These are phyloP conservation scores for Pichia sp. DNA, from an alignment of 1,139 yeast genomes.

Conservation along the genomic window DNA sequence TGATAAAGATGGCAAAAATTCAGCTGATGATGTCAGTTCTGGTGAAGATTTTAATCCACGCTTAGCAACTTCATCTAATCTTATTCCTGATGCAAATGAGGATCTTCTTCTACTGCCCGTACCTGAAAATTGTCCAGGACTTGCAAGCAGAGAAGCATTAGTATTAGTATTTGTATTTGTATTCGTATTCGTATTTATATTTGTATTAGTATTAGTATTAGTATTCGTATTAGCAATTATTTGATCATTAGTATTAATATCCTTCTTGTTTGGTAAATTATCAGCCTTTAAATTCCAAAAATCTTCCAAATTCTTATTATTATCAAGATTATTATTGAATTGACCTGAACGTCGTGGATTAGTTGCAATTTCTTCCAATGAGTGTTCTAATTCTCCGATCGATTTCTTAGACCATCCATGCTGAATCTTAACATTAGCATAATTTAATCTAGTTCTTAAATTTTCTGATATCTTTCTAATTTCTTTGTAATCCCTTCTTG, in stretches of 20 bases:
- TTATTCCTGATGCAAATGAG: conserved; percentile 14
- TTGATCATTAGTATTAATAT: background rate
- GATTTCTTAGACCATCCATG: conserved; percentile 31
- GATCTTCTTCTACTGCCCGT: conserved; percentile 9
- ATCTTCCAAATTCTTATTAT: conserved; percentile 19
- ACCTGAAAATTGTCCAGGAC: conserved; percentile 5
- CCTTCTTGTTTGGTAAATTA: conserved; percentile 18
- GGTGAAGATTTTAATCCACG: conserved; percentile 15
- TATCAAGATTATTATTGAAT: conserved; percentile 3
- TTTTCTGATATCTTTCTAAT: conserved; percentile 31
- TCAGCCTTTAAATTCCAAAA: conserved; percentile 27
- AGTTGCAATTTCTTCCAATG: conserved; percentile 22
- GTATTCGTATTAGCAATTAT: background rate
- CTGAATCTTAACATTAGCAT: conserved; percentile 31
- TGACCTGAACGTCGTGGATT: conserved; percentile 16
- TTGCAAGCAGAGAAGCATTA: conserved; percentile 2
- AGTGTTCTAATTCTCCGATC: conserved; percentile 28
- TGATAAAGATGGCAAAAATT: background rate
- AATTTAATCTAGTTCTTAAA: conserved; percentile 30
- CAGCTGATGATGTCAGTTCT: conserved; percentile 9
- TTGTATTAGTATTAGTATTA: background rate
- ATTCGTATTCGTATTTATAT: background rate
- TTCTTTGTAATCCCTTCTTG: conserved; percentile 26
- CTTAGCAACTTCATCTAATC: conserved; percentile 22
- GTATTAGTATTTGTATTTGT: background rate